phyloP scores from a whole-genome alignment of 305 asterid genomes.

The Solanum hybrid region DNA sequence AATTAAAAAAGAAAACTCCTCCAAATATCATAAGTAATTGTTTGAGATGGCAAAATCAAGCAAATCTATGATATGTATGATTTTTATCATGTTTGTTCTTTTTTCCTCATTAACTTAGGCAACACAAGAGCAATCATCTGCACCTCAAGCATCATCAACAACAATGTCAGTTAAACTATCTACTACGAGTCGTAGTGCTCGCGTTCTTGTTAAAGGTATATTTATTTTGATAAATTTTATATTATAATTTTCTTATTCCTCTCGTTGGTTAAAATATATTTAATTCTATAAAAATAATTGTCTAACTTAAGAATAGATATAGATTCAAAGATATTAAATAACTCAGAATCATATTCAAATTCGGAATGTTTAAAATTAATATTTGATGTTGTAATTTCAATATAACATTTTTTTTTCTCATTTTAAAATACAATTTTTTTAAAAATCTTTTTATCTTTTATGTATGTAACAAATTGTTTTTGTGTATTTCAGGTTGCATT shows the following conservation, averaged over 20 bases:
- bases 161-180: not conserved
- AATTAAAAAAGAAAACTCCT: not conserved
- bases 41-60: not conserved
- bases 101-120: not conserved
- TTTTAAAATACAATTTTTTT: too few species aligned
- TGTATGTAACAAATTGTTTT: not conserved
- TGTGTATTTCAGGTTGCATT: not conserved
- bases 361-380: not conserved
- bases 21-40: not conserved
- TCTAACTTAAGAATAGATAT: not conserved
- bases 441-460: not conserved
- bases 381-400: too few species aligned
- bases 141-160: too few species aligned
- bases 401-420: not conserved
- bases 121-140: not conserved
- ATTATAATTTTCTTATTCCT: not conserved
- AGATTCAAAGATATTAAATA: not conserved
- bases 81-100: not conserved
- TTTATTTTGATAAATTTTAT: not conserved
- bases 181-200: not conserved
- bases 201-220: not conserved
- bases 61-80: not conserved
- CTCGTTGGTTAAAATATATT: not conserved
- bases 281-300: too few species aligned
- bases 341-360: not conserved